Evolutionary conservation across 1,284 basidiomycete species (phyloP).

Genomic region (Apiotrichum domesticum): DNA sequence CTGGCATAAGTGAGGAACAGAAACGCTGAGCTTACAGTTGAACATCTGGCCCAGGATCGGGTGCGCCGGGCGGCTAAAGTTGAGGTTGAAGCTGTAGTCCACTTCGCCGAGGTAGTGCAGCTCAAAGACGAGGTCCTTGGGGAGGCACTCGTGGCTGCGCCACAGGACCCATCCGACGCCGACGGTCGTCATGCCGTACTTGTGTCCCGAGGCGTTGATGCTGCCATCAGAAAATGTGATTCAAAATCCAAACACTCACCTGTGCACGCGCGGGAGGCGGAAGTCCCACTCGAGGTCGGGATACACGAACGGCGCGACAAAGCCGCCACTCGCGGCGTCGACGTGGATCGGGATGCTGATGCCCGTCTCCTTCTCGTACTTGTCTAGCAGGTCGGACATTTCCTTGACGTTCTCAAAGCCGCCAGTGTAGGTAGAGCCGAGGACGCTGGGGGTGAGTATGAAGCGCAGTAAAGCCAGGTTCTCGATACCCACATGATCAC

Average conservation of each 20-base stretch:
- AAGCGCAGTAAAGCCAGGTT: not conserved
- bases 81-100: constrained; percentile 77
- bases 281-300: constrained; percentile 84
- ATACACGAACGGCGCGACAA: constrained; percentile 55
- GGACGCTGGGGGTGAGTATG: constrained; percentile 18
- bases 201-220: constrained; percentile 67
- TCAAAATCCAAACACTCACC: constrained; percentile 8
- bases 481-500: constrained; percentile 26
- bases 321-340: constrained; percentile 59
- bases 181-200: constrained; percentile 65
- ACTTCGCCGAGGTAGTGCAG: constrained; percentile 63
- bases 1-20: constrained; percentile 9
- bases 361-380: constrained; percentile 76
- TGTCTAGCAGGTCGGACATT: constrained; percentile 77
- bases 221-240: constrained; percentile 5
- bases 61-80: constrained; percentile 79
- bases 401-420: constrained; percentile 87
- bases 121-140: constrained; percentile 88
- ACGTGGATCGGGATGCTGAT: constrained; percentile 75
- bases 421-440: constrained; percentile 75
- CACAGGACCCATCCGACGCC: constrained; percentile 71
- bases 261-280: constrained; percentile 72
- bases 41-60: constrained; percentile 88
- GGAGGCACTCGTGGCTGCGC: constrained; percentile 67
- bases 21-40: constrained; percentile 52